Conservation (phyloP, 164 flowering plant genomes). For the Hamamelis virginiana region DNA sequence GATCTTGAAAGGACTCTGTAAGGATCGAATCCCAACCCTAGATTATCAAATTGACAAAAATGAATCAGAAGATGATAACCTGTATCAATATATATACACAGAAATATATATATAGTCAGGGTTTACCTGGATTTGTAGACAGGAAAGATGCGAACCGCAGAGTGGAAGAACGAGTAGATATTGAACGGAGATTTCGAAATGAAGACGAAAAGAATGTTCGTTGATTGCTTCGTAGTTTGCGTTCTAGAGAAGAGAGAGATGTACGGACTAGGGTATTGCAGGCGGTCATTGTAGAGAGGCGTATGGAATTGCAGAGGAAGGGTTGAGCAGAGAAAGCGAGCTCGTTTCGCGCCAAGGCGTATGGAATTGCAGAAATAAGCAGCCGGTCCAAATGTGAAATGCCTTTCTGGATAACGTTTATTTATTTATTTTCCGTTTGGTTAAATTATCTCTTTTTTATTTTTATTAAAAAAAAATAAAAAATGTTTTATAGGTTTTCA, state of each 20-base stretch:
- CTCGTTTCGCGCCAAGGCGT: constrained; percentile 18
- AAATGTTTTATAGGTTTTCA: too few species aligned
- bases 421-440: too few species aligned
- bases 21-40: background rate
- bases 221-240: constrained; percentile 8
- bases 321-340: background rate
- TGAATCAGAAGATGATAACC: background rate
- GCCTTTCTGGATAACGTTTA: too few species aligned
- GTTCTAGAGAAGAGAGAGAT: constrained; percentile 22
- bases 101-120: background rate
- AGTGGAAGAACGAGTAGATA: constrained; percentile 6
- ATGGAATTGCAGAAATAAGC: too few species aligned
- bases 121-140: background rate
- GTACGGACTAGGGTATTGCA: constrained; percentile 46
- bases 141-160: background rate
- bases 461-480: too few species aligned
- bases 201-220: background rate
- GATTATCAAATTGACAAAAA: background rate
- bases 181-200: background rate
- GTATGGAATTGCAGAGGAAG: too few species aligned
- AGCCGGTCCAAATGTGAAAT: too few species aligned
- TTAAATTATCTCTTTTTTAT: too few species aligned
- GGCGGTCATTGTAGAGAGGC: constrained; percentile 27
- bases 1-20: constrained; percentile 3
- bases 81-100: too few species aligned